These are phyloP conservation scores for Solanum neorickii DNA, from an alignment of 257 asterid genomes.

Conservation along the genomic window DNA sequence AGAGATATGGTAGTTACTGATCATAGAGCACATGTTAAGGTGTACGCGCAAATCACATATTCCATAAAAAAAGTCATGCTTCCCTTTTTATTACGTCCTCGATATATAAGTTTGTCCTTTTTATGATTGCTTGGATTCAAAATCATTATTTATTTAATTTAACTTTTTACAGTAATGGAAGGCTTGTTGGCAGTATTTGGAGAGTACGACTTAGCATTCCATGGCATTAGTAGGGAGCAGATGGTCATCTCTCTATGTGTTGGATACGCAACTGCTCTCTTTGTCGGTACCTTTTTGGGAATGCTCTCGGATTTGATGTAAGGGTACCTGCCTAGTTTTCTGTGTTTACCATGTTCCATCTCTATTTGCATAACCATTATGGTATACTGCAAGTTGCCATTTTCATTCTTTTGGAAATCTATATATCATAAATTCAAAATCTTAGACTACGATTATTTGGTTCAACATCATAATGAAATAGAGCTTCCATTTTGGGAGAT, in stretches of 20 bases:
- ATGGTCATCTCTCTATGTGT: conserved; percentile 42
- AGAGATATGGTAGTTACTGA: background rate
- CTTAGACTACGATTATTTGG: background rate
- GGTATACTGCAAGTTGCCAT: background rate
- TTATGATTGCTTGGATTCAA: background rate
- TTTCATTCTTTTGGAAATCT: background rate
- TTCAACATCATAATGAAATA: background rate
- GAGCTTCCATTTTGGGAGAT: background rate
- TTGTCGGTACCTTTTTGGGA: conserved; percentile 62
- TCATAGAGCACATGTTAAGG: background rate
- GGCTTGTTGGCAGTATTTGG: conserved; percentile 80
- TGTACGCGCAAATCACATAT: background rate
- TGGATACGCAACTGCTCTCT: conserved; percentile 53
- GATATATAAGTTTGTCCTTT: background rate
- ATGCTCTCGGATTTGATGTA: conserved; percentile 68
- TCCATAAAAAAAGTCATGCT: background rate
- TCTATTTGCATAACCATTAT: background rate
- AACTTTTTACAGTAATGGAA: conserved; percentile 37
- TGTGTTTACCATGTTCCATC: background rate
- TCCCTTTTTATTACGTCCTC: background rate
- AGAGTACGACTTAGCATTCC: conserved; percentile 60
- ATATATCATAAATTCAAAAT: background rate
- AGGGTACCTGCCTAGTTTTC: conserved; percentile 11
- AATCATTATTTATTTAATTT: background rate
- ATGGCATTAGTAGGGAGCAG: conserved; percentile 55